Evolutionary conservation across 163 green algal species (phyloP).

Genomic region (Trebouxia gelatinosa): DNA sequence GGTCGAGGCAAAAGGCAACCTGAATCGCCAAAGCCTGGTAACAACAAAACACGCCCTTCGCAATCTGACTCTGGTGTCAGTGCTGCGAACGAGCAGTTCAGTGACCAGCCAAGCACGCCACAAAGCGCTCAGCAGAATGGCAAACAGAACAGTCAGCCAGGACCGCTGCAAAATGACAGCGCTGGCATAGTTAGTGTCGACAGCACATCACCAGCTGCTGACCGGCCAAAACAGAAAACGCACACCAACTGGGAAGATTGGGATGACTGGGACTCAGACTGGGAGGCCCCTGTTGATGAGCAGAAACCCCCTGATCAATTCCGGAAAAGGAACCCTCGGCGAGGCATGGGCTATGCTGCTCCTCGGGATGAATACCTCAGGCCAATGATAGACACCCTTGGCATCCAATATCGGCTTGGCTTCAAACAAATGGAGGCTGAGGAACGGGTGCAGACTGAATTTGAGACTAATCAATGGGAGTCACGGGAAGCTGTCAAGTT

Average conservation of each 20-base stretch:
- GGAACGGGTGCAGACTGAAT: constrained; percentile 45
- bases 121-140: no score
- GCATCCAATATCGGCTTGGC: constrained; percentile 48
- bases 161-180: neutral
- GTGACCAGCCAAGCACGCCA: no score
- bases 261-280: constrained; percentile 41
- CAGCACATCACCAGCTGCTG: neutral
- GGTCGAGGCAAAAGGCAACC: no score
- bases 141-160: neutral
- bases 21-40: no score
- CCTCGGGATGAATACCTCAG: constrained; percentile 55
- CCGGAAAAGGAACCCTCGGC: constrained; percentile 10
- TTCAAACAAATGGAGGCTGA: constrained; percentile 44
- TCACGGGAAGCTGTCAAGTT: constrained; percentile 55
- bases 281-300: constrained; percentile 23
- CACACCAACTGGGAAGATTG: constrained; percentile 43
- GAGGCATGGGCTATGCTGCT: constrained; percentile 29
- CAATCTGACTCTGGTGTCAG: neutral
- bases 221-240: neutral
- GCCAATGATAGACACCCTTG: constrained; percentile 54
- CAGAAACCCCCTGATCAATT: constrained; percentile 9
- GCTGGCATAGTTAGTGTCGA: neutral
- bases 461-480: constrained; percentile 78
- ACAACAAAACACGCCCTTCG: no score
- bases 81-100: neutral